These are phyloP conservation scores for Nemophila menziesii DNA, from an alignment of 257 asterid genomes.

Conservation along the genomic window DNA sequence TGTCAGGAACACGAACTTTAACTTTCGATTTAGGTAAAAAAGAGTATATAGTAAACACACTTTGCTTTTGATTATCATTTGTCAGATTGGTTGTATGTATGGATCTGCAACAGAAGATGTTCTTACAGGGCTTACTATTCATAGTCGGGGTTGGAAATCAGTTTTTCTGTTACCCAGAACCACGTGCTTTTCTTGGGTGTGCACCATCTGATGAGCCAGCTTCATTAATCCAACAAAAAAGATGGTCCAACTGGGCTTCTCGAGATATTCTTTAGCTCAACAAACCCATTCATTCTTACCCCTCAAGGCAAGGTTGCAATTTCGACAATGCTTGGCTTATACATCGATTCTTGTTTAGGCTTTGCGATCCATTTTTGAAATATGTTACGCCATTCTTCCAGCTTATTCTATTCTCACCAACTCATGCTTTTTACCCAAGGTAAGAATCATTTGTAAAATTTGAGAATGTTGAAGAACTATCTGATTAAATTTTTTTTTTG, in stretches of 20 bases:
- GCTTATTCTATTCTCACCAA: slow-evolving; percentile 25
- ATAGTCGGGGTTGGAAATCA: slow-evolving; percentile 22
- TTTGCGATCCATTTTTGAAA: slow-evolving; percentile 23
- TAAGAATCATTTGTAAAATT: not conserved
- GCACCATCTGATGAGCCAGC: slow-evolving; percentile 23
- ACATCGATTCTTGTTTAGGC: slow-evolving; percentile 12
- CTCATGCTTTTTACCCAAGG: slow-evolving; percentile 23
- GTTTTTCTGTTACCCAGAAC: slow-evolving; percentile 16
- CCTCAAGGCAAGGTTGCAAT: slow-evolving; percentile 10
- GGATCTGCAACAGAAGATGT: slow-evolving; percentile 25
- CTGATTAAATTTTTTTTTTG: not conserved
- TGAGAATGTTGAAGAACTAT: not conserved
- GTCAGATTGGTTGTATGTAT: slow-evolving; percentile 28
- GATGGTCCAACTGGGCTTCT: slow-evolving; percentile 33
- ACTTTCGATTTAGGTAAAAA: too few relatives aligned
- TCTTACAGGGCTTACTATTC: slow-evolving; percentile 22
- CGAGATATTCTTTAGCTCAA: slow-evolving; percentile 12
- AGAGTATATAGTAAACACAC: not conserved
- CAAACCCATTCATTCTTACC: slow-evolving; percentile 13
- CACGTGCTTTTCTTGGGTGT: slow-evolving; percentile 26
- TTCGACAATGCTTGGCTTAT: slow-evolving; percentile 23
- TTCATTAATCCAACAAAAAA: slow-evolving; percentile 18
- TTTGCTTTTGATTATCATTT: not conserved
- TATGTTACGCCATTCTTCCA: slow-evolving; percentile 22
- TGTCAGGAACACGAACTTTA: slow-evolving; percentile 7